phyloP scores from a whole-genome alignment of 1,284 basidiomycete genomes.

The Lentinus polychrous region DNA sequence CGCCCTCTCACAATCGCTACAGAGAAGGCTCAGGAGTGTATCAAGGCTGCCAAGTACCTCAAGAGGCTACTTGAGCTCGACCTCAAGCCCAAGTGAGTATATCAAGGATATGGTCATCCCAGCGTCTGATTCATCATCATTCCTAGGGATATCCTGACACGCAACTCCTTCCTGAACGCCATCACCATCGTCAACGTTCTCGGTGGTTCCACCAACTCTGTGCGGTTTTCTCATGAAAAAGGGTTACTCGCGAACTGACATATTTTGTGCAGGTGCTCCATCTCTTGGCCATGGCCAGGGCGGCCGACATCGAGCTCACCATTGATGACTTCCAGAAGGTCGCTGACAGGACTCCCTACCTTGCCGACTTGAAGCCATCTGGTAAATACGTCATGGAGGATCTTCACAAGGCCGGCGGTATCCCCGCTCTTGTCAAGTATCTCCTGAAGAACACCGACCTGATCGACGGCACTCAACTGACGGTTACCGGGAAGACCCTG shows the following conservation, averaged over 20 bases:
- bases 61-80: slow-evolving; percentile 70
- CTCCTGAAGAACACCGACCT: slow-evolving; percentile 82
- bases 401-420: slow-evolving; percentile 86
- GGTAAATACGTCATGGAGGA: slow-evolving; percentile 98
- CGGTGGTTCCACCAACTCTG: slow-evolving; percentile 91
- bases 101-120: too few species aligned
- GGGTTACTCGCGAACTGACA: background rate
- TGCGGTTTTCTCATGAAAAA: slow-evolving; percentile 28
- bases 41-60: slow-evolving; percentile 77
- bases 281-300: slow-evolving; percentile 88
- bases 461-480: slow-evolving; percentile 87
- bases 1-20: slow-evolving; percentile 5
- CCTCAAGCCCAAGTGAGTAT: slow-evolving; percentile 20
- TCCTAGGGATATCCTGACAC: slow-evolving; percentile 88
- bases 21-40: slow-evolving; percentile 85
- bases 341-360: slow-evolving; percentile 86
- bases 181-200: slow-evolving; percentile 81
- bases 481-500: slow-evolving; percentile 91
- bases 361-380: slow-evolving; percentile 89
- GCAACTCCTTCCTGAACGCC: slow-evolving; percentile 87
- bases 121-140: too few species aligned
- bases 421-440: slow-evolving; percentile 80
- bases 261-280: slow-evolving; percentile 67
- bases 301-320: slow-evolving; percentile 80
- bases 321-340: slow-evolving; percentile 94